A percentile compares a stretch with the other conserved stretches of the same genome.
Conservation (phyloP, 2,329 filamentous ascomycete species). For the Diaporthe capsici region DNA sequence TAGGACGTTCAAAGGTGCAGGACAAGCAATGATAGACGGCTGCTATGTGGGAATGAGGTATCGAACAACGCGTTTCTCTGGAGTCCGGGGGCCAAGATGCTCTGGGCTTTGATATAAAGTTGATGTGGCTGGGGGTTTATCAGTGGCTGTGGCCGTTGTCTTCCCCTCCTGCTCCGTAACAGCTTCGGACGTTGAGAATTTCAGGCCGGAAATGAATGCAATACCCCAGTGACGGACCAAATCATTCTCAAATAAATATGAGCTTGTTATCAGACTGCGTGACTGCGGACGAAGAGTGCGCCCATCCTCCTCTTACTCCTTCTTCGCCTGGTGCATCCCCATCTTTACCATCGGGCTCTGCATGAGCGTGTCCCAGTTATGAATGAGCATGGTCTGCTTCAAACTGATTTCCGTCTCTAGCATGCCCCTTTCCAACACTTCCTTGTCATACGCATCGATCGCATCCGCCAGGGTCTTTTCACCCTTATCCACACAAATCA, state of each 20-base stretch:
- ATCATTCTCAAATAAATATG: neutral
- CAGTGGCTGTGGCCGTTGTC: too few relatives aligned
- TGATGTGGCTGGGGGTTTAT: too few relatives aligned
- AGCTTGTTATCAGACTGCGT: neutral
- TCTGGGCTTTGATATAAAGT: too few relatives aligned
- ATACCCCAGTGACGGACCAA: too few relatives aligned
- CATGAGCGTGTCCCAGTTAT: neutral
- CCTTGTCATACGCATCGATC: neutral
- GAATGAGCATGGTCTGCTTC: conserved; percentile 1
- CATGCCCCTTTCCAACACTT: neutral
- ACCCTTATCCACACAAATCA: neutral
- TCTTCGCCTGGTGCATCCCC: neutral
- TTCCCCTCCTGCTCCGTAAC: too few relatives aligned
- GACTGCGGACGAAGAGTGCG: neutral
- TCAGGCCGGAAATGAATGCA: too few relatives aligned
- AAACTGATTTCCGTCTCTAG: neutral
- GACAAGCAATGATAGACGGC: too few relatives aligned
- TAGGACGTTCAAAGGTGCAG: too few relatives aligned
- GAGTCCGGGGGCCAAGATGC: too few relatives aligned
- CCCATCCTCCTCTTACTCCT: neutral
- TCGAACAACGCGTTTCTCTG: too few relatives aligned
- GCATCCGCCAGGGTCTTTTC: neutral
- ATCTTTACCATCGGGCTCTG: neutral
- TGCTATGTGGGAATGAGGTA: too few relatives aligned
- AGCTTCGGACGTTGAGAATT: too few relatives aligned